Percentiles rank a stretch among this genome's conserved stretches.
These are phyloP conservation scores for Boletus sp. DNA, from an alignment of 768 basidiomycete genomes.

Conservation along the genomic window DNA sequence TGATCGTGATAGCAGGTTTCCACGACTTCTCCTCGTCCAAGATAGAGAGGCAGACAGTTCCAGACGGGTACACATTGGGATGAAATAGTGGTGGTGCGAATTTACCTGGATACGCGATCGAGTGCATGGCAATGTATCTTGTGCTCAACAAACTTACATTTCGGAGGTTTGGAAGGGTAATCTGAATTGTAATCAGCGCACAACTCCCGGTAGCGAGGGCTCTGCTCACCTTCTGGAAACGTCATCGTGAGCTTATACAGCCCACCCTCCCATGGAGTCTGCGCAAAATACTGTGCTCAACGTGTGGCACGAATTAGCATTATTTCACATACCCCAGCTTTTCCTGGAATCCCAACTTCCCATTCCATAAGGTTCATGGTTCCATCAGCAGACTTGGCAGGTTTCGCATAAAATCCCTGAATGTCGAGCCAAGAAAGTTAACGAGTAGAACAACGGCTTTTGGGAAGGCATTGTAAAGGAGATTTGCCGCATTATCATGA, in stretches of 20 bases:
- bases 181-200: slow-evolving; percentile 45
- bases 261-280: slow-evolving; percentile 99
- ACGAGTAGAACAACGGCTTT: not conserved
- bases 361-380: slow-evolving; percentile 96
- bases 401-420: slow-evolving; percentile 97
- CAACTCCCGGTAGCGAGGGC: not conserved
- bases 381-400: slow-evolving; percentile 85
- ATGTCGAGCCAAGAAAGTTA: slow-evolving; percentile 8
- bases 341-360: slow-evolving; percentile 99
- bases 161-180: slow-evolving; percentile 94
- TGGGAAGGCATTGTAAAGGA: not conserved
- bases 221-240: slow-evolving; percentile 85
- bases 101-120: slow-evolving; percentile 65
- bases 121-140: not conserved
- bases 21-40: slow-evolving; percentile 98
- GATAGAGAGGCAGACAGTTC: slow-evolving; percentile 97
- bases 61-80: slow-evolving; percentile 98
- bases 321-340: slow-evolving; percentile 64
- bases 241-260: slow-evolving; percentile 90
- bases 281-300: slow-evolving; percentile 16
- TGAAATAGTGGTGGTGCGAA: slow-evolving; percentile 95
- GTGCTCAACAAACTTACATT: slow-evolving; percentile 55
- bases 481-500: not conserved
- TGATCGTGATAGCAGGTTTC: slow-evolving; percentile 99
- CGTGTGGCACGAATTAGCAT: slow-evolving; percentile 10